Evolutionary conservation across 345 rosid genomes (phyloP), one percentile per base, ranked within the genome.

Genomic region (Gossypium longicalyx): DNA sequence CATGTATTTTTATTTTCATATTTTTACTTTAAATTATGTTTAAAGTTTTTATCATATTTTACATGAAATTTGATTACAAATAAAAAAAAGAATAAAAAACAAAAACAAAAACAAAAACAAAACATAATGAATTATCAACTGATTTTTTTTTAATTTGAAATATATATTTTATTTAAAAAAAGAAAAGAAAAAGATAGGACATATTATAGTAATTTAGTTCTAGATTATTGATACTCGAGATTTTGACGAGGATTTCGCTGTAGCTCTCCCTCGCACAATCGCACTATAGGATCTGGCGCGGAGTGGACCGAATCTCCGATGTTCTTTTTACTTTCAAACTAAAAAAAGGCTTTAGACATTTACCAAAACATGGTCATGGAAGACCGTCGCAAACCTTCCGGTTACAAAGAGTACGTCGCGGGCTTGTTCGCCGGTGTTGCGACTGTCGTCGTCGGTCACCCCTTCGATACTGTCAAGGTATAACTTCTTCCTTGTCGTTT

Each of bases 401-500:
- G 83, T 72, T 88, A 86, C 89, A 93, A 86, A 83, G 94, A 95
- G 76, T 95, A 95, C 75, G 23, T 88, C 13, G 92, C 99, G 69
- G 98, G 99, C 13, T 86, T 89, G 74, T 70, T 88, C 45, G 99
- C 99, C 68, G 99, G 98, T 12, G 83, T 95, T 77, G 85, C 97
- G 78, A 93, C 93, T 27, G 96, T 91, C 69, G 74, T 79, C 84
- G 83, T 66, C 19, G 99, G 96, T 52, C 99, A 91, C 75, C 97
- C 98, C 57, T 95, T 95, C 65, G 96, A 91, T 80, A 95, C 99
- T 49, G 98, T 95, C 77, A 93, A 95, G 93, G 98, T 95, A 11
- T 52, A 29, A 4, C 19, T 70, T n/a, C 16, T 44, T 59, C n/a
- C n/a, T n/a, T n/a, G n/a, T n/a, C n/a, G n/a, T n/a, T 25, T 22